A percentile compares a stretch with the other conserved stretches of the same genome.
phyloP scores from a whole-genome alignment of 768 basidiomycete species.

The Daedaleopsis nitida region DNA sequence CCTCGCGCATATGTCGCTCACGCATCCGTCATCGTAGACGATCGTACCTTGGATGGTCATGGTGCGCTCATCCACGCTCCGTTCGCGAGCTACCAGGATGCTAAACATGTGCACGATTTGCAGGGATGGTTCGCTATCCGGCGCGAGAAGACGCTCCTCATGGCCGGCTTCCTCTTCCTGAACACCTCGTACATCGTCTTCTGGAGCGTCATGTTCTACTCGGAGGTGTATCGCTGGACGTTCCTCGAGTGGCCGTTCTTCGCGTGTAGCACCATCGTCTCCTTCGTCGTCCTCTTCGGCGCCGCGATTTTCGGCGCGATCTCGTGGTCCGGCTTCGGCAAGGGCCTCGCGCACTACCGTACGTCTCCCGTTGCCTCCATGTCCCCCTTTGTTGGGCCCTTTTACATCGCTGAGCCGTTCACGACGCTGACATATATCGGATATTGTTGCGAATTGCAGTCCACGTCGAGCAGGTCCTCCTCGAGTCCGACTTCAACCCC shows the following conservation, averaged over 20 bases:
- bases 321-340: constrained; percentile 54
- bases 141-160: constrained; percentile 43
- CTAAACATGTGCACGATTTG: not conserved
- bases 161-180: constrained; percentile 46
- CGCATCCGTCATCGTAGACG: constrained; percentile 33
- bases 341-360: constrained; percentile 60
- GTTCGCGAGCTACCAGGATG: not conserved
- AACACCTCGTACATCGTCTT: constrained; percentile 36
- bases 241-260: constrained; percentile 51
- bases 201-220: constrained; percentile 31
- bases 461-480: constrained; percentile 24
- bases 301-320: constrained; percentile 48
- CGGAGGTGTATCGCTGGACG: constrained; percentile 32
- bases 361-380: constrained; percentile 24
- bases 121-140: constrained; percentile 60
- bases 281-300: constrained; percentile 38
- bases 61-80: constrained; percentile 34
- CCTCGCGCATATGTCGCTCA: not conserved
- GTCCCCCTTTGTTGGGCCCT: not conserved
- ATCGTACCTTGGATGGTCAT: constrained; percentile 56
- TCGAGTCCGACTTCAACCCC: constrained; percentile 30
- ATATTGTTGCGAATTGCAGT: constrained; percentile 1
- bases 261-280: constrained; percentile 44
- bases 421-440: no score
- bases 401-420: no score